Conservation (phyloP, 805 yeast genomes). For the Vanderwaltozyma tropicalis region DNA sequence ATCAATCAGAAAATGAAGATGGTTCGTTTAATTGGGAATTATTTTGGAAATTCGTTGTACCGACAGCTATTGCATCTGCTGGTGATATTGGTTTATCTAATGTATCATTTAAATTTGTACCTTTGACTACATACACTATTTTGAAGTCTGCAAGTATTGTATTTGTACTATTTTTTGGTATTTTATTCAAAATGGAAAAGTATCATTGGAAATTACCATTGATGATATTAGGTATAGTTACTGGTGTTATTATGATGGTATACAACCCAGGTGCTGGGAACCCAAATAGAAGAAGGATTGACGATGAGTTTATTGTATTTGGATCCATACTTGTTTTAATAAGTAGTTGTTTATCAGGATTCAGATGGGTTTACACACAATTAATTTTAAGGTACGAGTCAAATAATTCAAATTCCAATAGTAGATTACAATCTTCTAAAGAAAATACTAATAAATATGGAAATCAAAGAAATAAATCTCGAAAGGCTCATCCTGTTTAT, state of each 20-base stretch:
- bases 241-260: constrained; percentile 86
- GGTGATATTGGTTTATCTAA: constrained; percentile 94
- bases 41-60: constrained; percentile 44
- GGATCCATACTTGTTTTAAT: constrained; percentile 69
- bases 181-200: constrained; percentile 65
- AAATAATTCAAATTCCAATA: constrained; percentile 8
- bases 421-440: neutral
- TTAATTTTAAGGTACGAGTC: constrained; percentile 54
- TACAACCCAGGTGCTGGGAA: constrained; percentile 31
- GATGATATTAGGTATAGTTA: constrained; percentile 69
- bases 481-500: constrained; percentile 57
- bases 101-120: constrained; percentile 65
- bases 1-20: neutral
- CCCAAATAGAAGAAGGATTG: constrained; percentile 12
- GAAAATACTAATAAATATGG: neutral
- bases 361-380: constrained; percentile 94
- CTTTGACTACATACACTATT: constrained; percentile 84
- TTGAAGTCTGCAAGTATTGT: constrained; percentile 79
- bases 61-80: constrained; percentile 80
- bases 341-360: constrained; percentile 75
- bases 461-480: no score
- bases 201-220: constrained; percentile 55
- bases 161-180: constrained; percentile 82
- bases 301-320: constrained; percentile 20
- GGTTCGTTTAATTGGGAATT: no score